Base-by-base conservation (phyloP, 73 alveolate genomes). In the Halteria grandinella region DNA sequence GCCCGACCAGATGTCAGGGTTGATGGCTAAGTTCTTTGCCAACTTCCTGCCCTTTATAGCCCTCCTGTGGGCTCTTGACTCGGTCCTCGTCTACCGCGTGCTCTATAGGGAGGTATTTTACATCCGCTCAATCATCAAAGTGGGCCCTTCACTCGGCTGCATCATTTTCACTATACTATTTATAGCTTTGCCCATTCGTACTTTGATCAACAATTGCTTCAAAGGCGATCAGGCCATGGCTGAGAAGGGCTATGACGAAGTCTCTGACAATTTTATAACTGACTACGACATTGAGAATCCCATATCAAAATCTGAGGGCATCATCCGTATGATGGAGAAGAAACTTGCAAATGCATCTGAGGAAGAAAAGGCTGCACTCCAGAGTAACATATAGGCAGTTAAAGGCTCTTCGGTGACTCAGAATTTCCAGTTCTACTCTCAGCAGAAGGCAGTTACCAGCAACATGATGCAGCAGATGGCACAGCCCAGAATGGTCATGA, bases 261-360 rank as follows among this genome's bases (percentile, higher is more conserved):
- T 28, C 21, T 37, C 17, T 23, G 1, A 28, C n/a, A 5, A 21
- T 0, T 88, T 88, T 62, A 47, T 62, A 12, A 52, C 80, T 0
- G 95, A 88, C 55, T 88, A 88, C 44, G 86, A 47, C 44, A 83
- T 88, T 32, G 73, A 45, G 17, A 88, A 88, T 62, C 95, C 95
- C 29, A 78, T 88, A 11, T 60, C 93, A 14, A 64, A 64, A 55
- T 85, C 73, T 27, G 41, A 51, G n/a, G 24, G 51, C 29, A 33
- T 54, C 31, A 51, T 36, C 45, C 33, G 48, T 0, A 75, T 69
- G 75, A 24, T 58, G 29, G 15, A 21, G 57, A 12, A n/a, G n/a
- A n/a, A n/a, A n/a, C n/a, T n/a, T n/a, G n/a, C n/a, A n/a, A n/a
- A n/a, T n/a, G n/a, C n/a, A n/a, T n/a, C n/a, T n/a, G n/a, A n/a